A percentile compares a stretch with the other conserved stretches of the same genome.
Evolutionary conservation across 2,329 filamentous ascomycete species (phyloP).

Genomic region (Teratosphaeria viscida): DNA sequence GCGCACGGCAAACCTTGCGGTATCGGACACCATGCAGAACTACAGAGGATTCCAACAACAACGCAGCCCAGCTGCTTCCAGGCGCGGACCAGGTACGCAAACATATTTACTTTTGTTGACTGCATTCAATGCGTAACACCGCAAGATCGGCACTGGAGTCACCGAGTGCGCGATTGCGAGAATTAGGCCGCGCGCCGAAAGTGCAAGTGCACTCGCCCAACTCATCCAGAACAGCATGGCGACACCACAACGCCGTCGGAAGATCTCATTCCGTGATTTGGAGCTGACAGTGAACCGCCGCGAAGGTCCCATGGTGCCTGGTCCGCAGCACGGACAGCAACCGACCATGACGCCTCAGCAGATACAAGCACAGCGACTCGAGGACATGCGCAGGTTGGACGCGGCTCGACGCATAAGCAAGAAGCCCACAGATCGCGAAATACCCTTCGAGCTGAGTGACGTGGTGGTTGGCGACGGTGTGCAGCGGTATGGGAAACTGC

Average conservation of each 20-base stretch:
- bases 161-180: neutral
- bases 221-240: neutral
- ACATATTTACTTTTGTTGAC: conserved; percentile 3
- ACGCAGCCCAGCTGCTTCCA: conserved; percentile 23
- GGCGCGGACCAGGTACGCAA: conserved; percentile 34
- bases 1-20: conserved; percentile 9
- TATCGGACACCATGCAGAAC: conserved; percentile 31
- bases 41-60: conserved; percentile 36
- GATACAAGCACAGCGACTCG: conserved; percentile 36
- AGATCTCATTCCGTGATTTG: conserved; percentile 40
- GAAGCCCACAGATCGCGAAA: conserved; percentile 89
- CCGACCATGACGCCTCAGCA: conserved; percentile 29
- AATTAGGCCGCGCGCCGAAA: neutral
- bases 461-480: conserved; percentile 73
- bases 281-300: conserved; percentile 32
- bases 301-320: conserved; percentile 33
- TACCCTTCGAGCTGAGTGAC: conserved; percentile 75
- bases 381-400: conserved; percentile 36
- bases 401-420: conserved; percentile 66
- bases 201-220: neutral
- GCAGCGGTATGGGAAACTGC: conserved; percentile 69
- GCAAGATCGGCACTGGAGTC: neutral
- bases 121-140: neutral
- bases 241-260: conserved; percentile 16
- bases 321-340: conserved; percentile 28